Conservation (phyloP, 805 yeast genomes). For the Nakazawaea ishiwadae region DNA sequence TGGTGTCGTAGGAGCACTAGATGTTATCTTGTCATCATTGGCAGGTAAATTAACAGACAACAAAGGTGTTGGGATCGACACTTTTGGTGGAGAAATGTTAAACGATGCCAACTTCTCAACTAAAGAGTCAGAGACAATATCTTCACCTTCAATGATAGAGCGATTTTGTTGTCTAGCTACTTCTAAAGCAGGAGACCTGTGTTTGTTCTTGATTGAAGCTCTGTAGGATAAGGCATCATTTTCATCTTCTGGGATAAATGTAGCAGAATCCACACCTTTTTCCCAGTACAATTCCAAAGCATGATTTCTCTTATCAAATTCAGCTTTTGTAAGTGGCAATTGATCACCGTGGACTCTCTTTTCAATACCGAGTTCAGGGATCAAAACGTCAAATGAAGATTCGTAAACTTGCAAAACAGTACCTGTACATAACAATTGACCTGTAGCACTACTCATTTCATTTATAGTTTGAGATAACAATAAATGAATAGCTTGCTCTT, state of each 20-base stretch:
- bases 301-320: constrained; percentile 67
- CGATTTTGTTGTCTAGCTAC: constrained; percentile 60
- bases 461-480: constrained; percentile 79
- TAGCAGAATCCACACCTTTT: constrained; percentile 85
- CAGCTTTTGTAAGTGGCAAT: constrained; percentile 87
- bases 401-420: constrained; percentile 91
- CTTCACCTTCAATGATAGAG: constrained; percentile 25
- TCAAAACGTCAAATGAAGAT: constrained; percentile 87
- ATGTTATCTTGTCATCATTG: background rate
- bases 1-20: constrained; percentile 7
- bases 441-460: constrained; percentile 65
- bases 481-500: constrained; percentile 90
- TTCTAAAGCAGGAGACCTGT: constrained; percentile 63
- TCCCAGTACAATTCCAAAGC: constrained; percentile 88
- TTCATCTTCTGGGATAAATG: constrained; percentile 89
- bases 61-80: constrained; percentile 23
- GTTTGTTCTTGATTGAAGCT: constrained; percentile 72
- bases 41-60: background rate
- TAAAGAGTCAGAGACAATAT: constrained; percentile 36
- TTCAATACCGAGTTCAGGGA: constrained; percentile 93
- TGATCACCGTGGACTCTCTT: constrained; percentile 98
- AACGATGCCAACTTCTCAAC: constrained; percentile 43
- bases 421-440: constrained; percentile 81
- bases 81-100: constrained; percentile 45
- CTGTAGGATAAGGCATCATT: constrained; percentile 71